Base-by-base conservation (phyloP, 805 yeast genomes). In the Ogataea dorogensis region DNA sequence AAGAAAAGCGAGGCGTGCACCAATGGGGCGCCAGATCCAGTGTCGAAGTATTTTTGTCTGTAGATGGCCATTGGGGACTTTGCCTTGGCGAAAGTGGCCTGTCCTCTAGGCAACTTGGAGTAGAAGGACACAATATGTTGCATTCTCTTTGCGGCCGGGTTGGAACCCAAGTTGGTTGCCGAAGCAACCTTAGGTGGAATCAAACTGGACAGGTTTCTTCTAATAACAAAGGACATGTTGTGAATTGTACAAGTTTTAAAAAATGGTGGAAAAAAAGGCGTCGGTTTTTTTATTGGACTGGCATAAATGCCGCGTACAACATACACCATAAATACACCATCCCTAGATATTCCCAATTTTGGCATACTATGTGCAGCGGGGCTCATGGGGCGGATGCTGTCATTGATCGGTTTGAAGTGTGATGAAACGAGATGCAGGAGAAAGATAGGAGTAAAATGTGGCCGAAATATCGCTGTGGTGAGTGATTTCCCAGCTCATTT, bases 171-270 rank as follows among this genome's bases (percentile, higher is more conserved):
- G 83, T 87, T 89, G 83, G 81, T 63, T 9, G 96, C 93, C 46
- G 97, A 88, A 40, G 96, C 97, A 61, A 91, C 81, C 91, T 91
- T 91, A 65, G 98, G 98, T 56, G 98, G 98, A 62, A 91, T 89
- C 72, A 91, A 76, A 59, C 97, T 84, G 50, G 98, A 88, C 66
- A 91, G 77, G 56, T 82, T 82, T 73, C 98, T 89, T 81, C 86
- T 89, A 60, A 80, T 73, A 67, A 88, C 74, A 72, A 80, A 84
- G 59, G 93, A 84, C 94, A 85, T 86, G 41, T 27, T 33, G 41
- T 24, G 12, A 28, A 28, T 16, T 24, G 29, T 24, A 28, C 30
- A 35, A 35, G 33, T 35, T 35, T 35, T 29, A 20, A 20, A 19
- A 24, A 11, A 17, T 22, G n/a, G n/a, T 24, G 30, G 33, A 28